These are phyloP conservation scores for Acorus gramineus DNA, from an alignment of 106 monocot genomes.

Conservation along the genomic window DNA sequence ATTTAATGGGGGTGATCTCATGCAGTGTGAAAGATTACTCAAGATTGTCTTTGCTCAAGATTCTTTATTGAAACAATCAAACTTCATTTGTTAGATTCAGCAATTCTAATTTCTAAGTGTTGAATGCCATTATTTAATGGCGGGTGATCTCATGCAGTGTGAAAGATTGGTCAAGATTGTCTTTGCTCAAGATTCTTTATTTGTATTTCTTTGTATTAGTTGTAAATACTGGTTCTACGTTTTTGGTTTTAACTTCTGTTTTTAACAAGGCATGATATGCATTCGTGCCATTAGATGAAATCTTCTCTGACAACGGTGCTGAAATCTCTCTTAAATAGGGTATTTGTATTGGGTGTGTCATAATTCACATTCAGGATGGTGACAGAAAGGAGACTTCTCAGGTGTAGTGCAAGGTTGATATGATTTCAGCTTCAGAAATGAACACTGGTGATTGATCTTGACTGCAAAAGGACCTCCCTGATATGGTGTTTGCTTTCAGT, in stretches of 20 bases:
- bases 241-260: conserved; percentile 8
- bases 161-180: no score
- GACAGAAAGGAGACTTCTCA: conserved; percentile 62
- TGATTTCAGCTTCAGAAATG: conserved; percentile 40
- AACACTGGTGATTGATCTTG: conserved; percentile 36
- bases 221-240: neutral
- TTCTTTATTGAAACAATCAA: no score
- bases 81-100: no score
- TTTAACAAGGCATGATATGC: conserved; percentile 28
- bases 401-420: conserved; percentile 56
- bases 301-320: conserved; percentile 62
- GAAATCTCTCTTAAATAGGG: conserved; percentile 93
- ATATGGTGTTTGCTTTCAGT: conserved; percentile 24
- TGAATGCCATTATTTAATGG: no score
- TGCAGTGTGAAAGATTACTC: no score
- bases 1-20: no score
- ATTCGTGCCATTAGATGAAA: conserved; percentile 30
- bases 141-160: no score
- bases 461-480: conserved; percentile 39
- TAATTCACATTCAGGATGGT: conserved; percentile 77
- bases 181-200: no score
- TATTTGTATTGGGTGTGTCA: conserved; percentile 84
- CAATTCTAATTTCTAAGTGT: no score
- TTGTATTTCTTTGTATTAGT: no score
- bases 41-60: no score